Conservation (phyloP, 148 eudicot species). For the Limonium bicolor region DNA sequence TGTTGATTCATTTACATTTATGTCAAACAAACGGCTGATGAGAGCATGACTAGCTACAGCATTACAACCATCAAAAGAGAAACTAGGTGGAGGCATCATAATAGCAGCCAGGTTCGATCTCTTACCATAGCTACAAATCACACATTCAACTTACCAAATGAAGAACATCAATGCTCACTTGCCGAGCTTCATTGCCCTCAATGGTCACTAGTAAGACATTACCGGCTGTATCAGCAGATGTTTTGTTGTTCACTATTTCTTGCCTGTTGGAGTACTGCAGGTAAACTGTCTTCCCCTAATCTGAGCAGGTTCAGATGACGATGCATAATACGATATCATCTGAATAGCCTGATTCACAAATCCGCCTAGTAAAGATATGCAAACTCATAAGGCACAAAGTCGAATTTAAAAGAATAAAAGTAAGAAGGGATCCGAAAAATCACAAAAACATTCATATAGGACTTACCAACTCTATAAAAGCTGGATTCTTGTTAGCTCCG, state of each 20-base stretch:
- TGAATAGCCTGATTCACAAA: slow-evolving; percentile 58
- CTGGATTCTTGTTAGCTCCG: slow-evolving; percentile 73
- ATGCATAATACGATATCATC: slow-evolving; percentile 60
- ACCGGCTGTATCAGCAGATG: slow-evolving; percentile 57
- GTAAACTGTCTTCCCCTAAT: slow-evolving; percentile 53
- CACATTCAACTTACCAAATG: slow-evolving; percentile 44
- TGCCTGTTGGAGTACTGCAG: slow-evolving; percentile 64
- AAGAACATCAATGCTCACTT: slow-evolving; percentile 62
- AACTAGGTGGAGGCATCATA: too few species aligned
- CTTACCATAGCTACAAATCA: slow-evolving; percentile 10
- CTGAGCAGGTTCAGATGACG: slow-evolving; percentile 61
- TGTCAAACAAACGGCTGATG: slow-evolving; percentile 56
- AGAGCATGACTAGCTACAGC: slow-evolving; percentile 43
- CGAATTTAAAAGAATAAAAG: not conserved
- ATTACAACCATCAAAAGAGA: slow-evolving; percentile 28
- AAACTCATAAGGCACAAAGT: not conserved
- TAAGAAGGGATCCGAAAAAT: not conserved
- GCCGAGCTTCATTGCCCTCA: slow-evolving; percentile 67
- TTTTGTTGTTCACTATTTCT: slow-evolving; percentile 60
- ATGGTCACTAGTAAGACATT: slow-evolving; percentile 68
- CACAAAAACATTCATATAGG: not conserved
- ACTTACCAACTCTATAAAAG: slow-evolving; percentile 62
- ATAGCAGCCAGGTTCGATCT: slow-evolving; percentile 19
- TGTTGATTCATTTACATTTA: slow-evolving; percentile 94
- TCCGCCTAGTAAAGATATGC: slow-evolving; percentile 28